Base-by-base conservation (phyloP, 2,329 filamentous ascomycete genomes). In the Pestalotiopsis sp. region DNA sequence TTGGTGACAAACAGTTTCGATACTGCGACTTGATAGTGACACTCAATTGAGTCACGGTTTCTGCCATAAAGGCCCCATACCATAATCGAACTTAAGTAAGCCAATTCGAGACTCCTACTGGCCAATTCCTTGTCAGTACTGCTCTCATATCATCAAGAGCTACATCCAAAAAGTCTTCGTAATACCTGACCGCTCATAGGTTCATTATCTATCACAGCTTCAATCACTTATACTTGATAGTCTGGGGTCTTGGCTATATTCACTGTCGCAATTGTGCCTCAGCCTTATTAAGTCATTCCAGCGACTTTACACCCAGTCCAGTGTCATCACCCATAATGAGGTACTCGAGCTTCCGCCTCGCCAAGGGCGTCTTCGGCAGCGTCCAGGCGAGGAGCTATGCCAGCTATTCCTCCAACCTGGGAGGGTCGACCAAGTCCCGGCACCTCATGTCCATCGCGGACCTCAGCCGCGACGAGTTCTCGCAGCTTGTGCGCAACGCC, bases 371-470 rank as follows among this genome's bases (percentile, higher is more conserved):
- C 63, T 68, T 70, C 38, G 64, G 70, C 20, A 67, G 64, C 71
- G 66, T 82, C 27, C 82, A 84, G 68, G 77, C 78, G 69, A 80
- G 86, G 70, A 76, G 81, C 36, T 85, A 85, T 6, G 27, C 27
- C 27, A 31, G 27, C 27, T 31, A 31, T 31, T 31, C 27, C 70
- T 85, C 85, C 74, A 80, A 66, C 69, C 70, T 31, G 13, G 20
- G 45, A 2, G 67, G 58, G 63, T 66, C 65, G 27, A 72, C 62
- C 7, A 61, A 66, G 36, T 92, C 94, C 63, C 92, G 96, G 73
- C 95, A 98, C 85, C 86, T 99, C 66, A 91, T 98, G 82, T 97
- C 94, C 67, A 97, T 98, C 76, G 90, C 91, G 66, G 95, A 99
- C 78, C 87, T 99, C 69, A 91, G 91, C 1, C 87, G 93, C 6